Percentiles rank a stretch among this genome's conserved stretches.
These are phyloP conservation scores for Piloderma croceum DNA, from an alignment of 768 basidiomycete genomes.

Conservation along the genomic window DNA sequence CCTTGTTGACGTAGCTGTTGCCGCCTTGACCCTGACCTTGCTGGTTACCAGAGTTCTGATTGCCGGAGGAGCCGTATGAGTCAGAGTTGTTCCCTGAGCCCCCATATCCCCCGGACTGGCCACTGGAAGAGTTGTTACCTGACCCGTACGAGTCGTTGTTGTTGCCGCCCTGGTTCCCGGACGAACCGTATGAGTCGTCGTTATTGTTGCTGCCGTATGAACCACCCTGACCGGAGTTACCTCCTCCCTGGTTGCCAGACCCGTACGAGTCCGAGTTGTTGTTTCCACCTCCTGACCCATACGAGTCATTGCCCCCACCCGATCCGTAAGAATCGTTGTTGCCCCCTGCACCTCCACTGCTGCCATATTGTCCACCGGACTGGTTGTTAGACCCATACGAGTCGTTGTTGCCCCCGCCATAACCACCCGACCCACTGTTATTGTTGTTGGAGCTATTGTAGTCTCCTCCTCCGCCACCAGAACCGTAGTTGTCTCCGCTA, in stretches of 20 bases:
- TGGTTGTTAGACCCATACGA: slow-evolving; percentile 21
- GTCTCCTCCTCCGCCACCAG: slow-evolving; percentile 1
- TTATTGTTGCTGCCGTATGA: slow-evolving; percentile 7
- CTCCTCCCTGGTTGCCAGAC: slow-evolving; percentile 6
- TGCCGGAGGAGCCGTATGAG: not conserved
- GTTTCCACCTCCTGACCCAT: not conserved
- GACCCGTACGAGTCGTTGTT: slow-evolving; percentile 10
- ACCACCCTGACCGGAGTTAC: slow-evolving; percentile 7
- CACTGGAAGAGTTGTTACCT: slow-evolving; percentile 1
- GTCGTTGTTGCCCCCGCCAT: slow-evolving; percentile 16
- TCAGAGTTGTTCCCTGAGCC: slow-evolving; percentile 16
- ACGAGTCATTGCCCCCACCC: slow-evolving; percentile 15
- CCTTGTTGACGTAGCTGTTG: slow-evolving; percentile 30
- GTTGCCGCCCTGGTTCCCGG: slow-evolving; percentile 2
- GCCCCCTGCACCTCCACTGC: slow-evolving; percentile 6
- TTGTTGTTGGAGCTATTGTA: slow-evolving; percentile 1
- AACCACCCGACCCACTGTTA: not conserved
- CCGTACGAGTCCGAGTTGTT: slow-evolving; percentile 4
- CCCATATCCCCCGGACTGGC: slow-evolving; percentile 15
- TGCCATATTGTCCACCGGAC: not conserved
- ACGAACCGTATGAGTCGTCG: slow-evolving; percentile 4
- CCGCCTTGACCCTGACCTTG: slow-evolving; percentile 6
- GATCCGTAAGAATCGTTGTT: slow-evolving; percentile 21
- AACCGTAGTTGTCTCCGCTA: slow-evolving; percentile 6
- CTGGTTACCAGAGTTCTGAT: slow-evolving; percentile 9